Evolutionary conservation across 1,284 basidiomycete species (phyloP), one percentile per base, ranked within the genome.

Genomic region (Leccinum subrobustum): DNA sequence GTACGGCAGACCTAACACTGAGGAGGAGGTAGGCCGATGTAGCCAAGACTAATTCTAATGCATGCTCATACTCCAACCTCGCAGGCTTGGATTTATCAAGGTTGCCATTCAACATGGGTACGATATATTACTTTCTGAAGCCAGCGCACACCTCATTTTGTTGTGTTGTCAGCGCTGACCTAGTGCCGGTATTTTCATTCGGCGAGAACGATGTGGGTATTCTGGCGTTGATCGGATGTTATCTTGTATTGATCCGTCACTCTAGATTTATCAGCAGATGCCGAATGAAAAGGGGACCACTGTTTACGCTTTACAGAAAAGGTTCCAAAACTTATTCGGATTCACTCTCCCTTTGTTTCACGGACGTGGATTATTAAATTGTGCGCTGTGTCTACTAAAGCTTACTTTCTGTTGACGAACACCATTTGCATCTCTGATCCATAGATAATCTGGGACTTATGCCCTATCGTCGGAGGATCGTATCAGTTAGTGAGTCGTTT

Each of bases 321-420:
- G 86, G 67, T 97, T 98, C 74, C 95, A 98, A 74, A 83, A 81
- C 54, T 75, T 93, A 44, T 98, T 98, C 70, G 97, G 96, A 0
- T 99, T 98, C 72, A 99, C 96, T 0, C 77, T 99, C n/a, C 96
- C 96, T 23, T 75, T 96, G 48, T 96, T 98, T 76, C 94, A 96
- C 74, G 95, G 95, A 3, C 81, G 94, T 65, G 93, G 94, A 4
- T 76, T 98, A 55, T 82, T 97, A 68, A 98, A 98, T 75, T 96
- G 94, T 94, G 64, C 52, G 89, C 75, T 6, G 27, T 25, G 31
- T 8, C 44, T 9, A 58, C n/a, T 59, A 7, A 16, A 29, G 11
- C 29, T 50, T 2, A 11, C 5, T 23, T 52, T 2, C 7, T n/a
- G 42, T 47, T 39, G 42, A 57, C 8, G 51, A 6, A 25, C 42